Conservation (phyloP, 495 filamentous ascomycete genomes). For the Cladorrhinum samala region DNA sequence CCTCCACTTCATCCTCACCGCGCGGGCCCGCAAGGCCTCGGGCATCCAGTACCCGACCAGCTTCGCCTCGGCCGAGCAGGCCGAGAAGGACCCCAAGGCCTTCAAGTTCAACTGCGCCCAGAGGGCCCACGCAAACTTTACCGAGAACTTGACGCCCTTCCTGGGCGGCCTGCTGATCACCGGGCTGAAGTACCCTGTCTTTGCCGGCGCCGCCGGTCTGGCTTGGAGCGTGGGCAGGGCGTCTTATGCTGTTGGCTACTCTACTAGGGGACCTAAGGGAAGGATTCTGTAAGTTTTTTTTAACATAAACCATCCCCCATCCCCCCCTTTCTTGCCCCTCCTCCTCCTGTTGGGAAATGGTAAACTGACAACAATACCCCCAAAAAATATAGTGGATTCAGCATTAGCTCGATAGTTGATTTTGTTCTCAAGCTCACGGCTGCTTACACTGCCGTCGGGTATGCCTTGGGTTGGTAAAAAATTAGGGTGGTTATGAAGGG, state of each 20-base stretch:
- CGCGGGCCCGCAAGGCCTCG: slow-evolving; percentile 44
- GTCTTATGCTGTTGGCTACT: slow-evolving; percentile 58
- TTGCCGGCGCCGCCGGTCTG: slow-evolving; percentile 45
- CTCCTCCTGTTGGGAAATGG: neutral
- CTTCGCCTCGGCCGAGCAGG: slow-evolving; percentile 55
- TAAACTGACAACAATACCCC: neutral
- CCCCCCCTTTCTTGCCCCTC: neutral
- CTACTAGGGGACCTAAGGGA: slow-evolving; percentile 30
- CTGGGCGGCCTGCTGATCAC: slow-evolving; percentile 51
- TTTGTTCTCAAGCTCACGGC: slow-evolving; percentile 1
- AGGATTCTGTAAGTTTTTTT: slow-evolving; percentile 21
- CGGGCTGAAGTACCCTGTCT: slow-evolving; percentile 50
- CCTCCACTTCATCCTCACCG: slow-evolving; percentile 44
- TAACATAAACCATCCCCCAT: too few relatives aligned
- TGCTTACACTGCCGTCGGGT: neutral
- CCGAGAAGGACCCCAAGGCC: slow-evolving; percentile 50
- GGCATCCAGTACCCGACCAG: slow-evolving; percentile 57
- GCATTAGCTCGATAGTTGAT: neutral
- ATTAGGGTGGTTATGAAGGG: too few relatives aligned
- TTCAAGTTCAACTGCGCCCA: slow-evolving; percentile 55
- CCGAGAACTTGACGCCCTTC: slow-evolving; percentile 58
- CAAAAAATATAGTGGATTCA: neutral
- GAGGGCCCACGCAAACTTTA: slow-evolving; percentile 65
- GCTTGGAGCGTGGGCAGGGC: slow-evolving; percentile 52
- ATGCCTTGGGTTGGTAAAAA: neutral